These are phyloP conservation scores for Salvia sclarea DNA, from an alignment of 305 asterid genomes.

Conservation along the genomic window DNA sequence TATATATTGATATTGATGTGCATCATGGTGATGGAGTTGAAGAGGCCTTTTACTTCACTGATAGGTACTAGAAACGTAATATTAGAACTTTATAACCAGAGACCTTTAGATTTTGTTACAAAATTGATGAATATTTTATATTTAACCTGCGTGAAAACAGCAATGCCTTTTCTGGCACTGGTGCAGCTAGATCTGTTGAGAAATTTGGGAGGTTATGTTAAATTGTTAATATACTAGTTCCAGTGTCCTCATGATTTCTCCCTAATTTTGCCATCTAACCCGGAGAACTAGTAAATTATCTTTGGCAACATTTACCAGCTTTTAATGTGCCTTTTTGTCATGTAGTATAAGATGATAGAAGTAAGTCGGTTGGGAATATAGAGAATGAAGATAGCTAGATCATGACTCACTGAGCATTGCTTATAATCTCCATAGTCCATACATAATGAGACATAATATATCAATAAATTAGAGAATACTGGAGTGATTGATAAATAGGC, in stretches of 20 bases:
- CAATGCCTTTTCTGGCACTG: not conserved
- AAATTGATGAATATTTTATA: conserved; percentile 5
- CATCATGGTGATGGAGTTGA: conserved; percentile 99
- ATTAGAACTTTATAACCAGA: conserved; percentile 5
- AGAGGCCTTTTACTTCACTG: conserved; percentile 97
- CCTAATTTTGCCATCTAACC: not conserved
- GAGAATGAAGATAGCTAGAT: not conserved
- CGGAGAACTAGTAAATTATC: not conserved
- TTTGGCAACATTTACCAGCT: not conserved
- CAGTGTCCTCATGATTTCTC: not conserved
- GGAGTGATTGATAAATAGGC: not conserved
- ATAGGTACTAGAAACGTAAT: conserved; percentile 55
- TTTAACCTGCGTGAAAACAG: not conserved
- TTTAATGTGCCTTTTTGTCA: conserved; percentile 1
- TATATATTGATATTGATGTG: conserved; percentile 96
- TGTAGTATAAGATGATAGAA: conserved; percentile 10
- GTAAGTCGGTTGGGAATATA: not conserved
- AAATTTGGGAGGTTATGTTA: conserved; percentile 14
- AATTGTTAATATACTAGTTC: conserved; percentile 11
- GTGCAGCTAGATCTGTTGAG: conserved; percentile 20
- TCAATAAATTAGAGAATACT: not conserved
- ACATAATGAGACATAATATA: not conserved
- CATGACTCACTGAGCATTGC: not conserved
- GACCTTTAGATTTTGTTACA: conserved; percentile 1
- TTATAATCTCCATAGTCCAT: conserved; percentile 1